phyloP scores from a whole-genome alignment of 108 stramenopile species.

The Fistulifera solaris region DNA sequence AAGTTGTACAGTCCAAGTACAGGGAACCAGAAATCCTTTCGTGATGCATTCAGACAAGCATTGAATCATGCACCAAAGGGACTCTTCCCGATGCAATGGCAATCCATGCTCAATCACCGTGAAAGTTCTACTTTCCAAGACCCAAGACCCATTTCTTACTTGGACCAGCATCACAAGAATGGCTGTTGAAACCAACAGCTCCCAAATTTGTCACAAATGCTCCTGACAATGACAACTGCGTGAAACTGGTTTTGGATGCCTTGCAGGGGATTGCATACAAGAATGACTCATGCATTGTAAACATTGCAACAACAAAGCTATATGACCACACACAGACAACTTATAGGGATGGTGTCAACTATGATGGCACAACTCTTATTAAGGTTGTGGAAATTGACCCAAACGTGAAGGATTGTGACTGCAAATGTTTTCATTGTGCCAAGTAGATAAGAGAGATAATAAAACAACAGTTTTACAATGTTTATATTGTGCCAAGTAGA shows the following conservation, averaged over 20 bases:
- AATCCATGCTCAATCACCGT: too few relatives aligned
- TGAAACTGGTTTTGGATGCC: conserved; percentile 4
- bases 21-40: too few relatives aligned
- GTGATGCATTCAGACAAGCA: too few relatives aligned
- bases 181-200: too few relatives aligned
- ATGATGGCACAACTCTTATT: background rate
- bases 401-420: background rate
- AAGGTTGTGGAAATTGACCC: background rate
- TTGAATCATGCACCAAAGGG: too few relatives aligned
- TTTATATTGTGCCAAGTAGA: too few relatives aligned
- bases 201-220: background rate
- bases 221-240: conserved; percentile 1
- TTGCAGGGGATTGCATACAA: background rate
- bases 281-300: background rate
- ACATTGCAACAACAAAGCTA: background rate
- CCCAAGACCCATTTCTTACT: too few relatives aligned
- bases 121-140: too few relatives aligned
- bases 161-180: too few relatives aligned
- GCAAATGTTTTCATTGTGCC: background rate
- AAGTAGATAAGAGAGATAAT: background rate
- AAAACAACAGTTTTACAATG: too few relatives aligned
- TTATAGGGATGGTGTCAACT: background rate
- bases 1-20: too few relatives aligned
- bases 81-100: too few relatives aligned
- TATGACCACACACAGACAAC: background rate